phyloP scores from a whole-genome alignment of 352 stramenopile genomes.

The Phytophthora pini region DNA sequence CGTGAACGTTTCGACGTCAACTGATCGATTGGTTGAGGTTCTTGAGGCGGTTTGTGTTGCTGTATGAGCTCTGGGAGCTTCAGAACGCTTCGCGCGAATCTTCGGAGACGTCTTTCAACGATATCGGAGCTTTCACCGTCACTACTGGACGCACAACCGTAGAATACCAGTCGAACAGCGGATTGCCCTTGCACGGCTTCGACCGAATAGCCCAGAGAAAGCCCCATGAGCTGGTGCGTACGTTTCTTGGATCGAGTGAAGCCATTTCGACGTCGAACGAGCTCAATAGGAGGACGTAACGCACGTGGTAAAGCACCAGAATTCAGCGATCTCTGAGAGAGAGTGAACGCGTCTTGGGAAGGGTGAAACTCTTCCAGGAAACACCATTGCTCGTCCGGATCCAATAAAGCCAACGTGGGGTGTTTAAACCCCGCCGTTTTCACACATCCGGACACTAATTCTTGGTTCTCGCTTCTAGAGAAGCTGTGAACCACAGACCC shows the following conservation, averaged over 20 bases:
- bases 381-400: conserved; percentile 38
- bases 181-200: conserved; percentile 13
- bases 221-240: conserved; percentile 13
- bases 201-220: conserved; percentile 25
- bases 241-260: conserved; percentile 24
- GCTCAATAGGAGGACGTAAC: conserved; percentile 27
- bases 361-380: conserved; percentile 30
- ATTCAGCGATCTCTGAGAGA: conserved; percentile 34
- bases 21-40: conserved; percentile 9
- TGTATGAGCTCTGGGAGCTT: conserved; percentile 30
- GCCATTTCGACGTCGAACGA: conserved; percentile 11
- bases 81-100: conserved; percentile 17
- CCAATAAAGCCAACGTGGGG: conserved; percentile 33
- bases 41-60: conserved; percentile 14
- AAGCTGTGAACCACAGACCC: conserved; percentile 41
- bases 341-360: conserved; percentile 23
- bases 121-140: conserved; percentile 1
- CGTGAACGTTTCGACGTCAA: background rate
- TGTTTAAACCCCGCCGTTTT: conserved; percentile 44
- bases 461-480: background rate
- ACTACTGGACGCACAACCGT: conserved; percentile 1
- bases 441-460: conserved; percentile 17
- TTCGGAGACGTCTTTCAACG: conserved; percentile 11
- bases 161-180: conserved; percentile 26
- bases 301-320: conserved; percentile 28